Conservation (phyloP, 371 early-diverging fungal species). For the Syncephalis plumigaleata region DNA sequence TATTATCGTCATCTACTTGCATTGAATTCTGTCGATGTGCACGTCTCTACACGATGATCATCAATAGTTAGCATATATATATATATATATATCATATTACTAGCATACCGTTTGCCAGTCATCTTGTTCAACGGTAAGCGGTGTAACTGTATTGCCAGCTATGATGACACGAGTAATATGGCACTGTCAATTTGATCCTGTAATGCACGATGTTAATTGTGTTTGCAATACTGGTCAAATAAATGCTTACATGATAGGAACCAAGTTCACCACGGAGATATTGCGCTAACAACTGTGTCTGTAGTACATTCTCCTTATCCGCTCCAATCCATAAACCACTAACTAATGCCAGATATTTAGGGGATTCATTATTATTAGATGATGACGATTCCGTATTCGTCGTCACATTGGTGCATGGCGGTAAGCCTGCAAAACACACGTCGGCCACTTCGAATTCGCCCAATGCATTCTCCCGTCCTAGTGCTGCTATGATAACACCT, state of each 20-base stretch:
- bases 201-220: background rate
- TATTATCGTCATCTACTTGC: no score
- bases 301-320: conserved; percentile 20
- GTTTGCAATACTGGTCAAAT: background rate
- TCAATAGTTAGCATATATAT: conserved; percentile 46
- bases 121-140: conserved; percentile 54
- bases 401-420: background rate
- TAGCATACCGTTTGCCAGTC: conserved; percentile 65
- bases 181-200: conserved; percentile 5
- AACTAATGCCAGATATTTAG: conserved; percentile 53
- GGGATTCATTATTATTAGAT: background rate
- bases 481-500: conserved; percentile 53
- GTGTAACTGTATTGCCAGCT: conserved; percentile 55
- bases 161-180: conserved; percentile 43
- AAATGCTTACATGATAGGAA: background rate
- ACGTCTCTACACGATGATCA: no score
- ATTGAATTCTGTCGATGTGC: no score
- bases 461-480: conserved; percentile 43
- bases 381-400: background rate
- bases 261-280: conserved; percentile 66
- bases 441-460: conserved; percentile 71
- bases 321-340: conserved; percentile 58
- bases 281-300: conserved; percentile 54
- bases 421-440: conserved; percentile 39
- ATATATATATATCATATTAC: conserved; percentile 58